Conservation (phyloP, 345 rosid genomes). For the Noccaea caerulescens region DNA sequence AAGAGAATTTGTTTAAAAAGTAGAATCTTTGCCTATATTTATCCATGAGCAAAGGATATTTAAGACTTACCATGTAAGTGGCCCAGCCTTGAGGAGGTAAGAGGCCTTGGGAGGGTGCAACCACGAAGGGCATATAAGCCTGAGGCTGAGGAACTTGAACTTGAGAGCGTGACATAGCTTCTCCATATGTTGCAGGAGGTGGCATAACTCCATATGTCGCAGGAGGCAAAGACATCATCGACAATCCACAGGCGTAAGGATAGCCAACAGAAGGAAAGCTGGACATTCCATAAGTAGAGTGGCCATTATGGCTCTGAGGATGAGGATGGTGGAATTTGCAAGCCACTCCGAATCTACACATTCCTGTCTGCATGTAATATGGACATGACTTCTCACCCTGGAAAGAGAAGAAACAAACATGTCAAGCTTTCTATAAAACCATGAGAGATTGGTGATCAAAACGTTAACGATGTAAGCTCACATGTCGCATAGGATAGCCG, state of each 20-base stretch:
- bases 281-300: slow-evolving; percentile 52
- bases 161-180: slow-evolving; percentile 54
- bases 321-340: slow-evolving; percentile 89
- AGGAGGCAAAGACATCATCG: slow-evolving; percentile 62
- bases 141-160: slow-evolving; percentile 49
- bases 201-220: slow-evolving; percentile 55
- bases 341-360: slow-evolving; percentile 75
- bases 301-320: slow-evolving; percentile 46
- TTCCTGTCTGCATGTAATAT: slow-evolving; percentile 73
- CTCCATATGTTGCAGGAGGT: slow-evolving; percentile 49
- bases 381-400: slow-evolving; percentile 87
- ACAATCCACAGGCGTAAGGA: slow-evolving; percentile 59
- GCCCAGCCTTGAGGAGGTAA: slow-evolving; percentile 69
- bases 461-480: slow-evolving; percentile 3
- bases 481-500: slow-evolving; percentile 85
- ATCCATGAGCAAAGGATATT: background rate
- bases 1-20: background rate
- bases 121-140: slow-evolving; percentile 59
- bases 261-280: slow-evolving; percentile 55
- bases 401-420: slow-evolving; percentile 9
- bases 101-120: slow-evolving; percentile 64
- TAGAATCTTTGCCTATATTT: background rate
- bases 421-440: background rate
- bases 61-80: slow-evolving; percentile 61
- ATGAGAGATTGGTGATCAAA: background rate